Evolutionary conservation across 192 early-diverging fungal genomes (phyloP).

Genomic region (Coemansia sp.): DNA sequence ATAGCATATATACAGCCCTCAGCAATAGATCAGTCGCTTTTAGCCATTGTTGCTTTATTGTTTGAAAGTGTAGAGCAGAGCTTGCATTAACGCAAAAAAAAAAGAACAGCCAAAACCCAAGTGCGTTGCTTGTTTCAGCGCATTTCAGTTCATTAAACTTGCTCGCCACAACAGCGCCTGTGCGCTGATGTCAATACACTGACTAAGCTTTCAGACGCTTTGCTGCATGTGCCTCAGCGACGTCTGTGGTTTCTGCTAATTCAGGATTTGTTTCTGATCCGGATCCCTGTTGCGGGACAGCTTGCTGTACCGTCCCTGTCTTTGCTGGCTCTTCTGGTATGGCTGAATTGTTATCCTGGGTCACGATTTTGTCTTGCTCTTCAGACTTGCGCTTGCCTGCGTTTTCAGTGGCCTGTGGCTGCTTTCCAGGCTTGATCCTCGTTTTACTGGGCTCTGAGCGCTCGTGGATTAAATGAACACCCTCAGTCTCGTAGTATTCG

Average conservation of each 20-base stretch:
- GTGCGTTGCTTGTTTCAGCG: too few species aligned
- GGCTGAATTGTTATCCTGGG: background rate
- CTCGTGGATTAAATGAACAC: constrained; percentile 12
- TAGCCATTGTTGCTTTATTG: too few species aligned
- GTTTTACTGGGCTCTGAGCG: constrained; percentile 6
- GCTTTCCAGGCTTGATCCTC: background rate
- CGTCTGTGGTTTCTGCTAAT: background rate
- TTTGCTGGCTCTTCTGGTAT: background rate
- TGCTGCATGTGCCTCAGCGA: background rate
- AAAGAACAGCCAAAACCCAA: too few species aligned
- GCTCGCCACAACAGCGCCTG: too few species aligned
- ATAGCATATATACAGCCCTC: too few species aligned
- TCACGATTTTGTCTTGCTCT: background rate
- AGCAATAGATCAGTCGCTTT: too few species aligned
- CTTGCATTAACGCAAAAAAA: too few species aligned
- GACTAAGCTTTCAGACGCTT: constrained; percentile 11
- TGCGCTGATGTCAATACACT: too few species aligned
- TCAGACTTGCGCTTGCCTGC: constrained; percentile 7
- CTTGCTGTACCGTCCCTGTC: background rate
- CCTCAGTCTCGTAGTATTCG: constrained; percentile 39
- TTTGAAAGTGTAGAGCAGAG: too few species aligned
- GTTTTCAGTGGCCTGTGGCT: background rate
- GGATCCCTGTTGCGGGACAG: background rate
- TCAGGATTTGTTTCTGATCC: background rate
- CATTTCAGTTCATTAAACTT: too few species aligned